Conservation (phyloP, 345 rosid species). For the Trapa bicornis region DNA sequence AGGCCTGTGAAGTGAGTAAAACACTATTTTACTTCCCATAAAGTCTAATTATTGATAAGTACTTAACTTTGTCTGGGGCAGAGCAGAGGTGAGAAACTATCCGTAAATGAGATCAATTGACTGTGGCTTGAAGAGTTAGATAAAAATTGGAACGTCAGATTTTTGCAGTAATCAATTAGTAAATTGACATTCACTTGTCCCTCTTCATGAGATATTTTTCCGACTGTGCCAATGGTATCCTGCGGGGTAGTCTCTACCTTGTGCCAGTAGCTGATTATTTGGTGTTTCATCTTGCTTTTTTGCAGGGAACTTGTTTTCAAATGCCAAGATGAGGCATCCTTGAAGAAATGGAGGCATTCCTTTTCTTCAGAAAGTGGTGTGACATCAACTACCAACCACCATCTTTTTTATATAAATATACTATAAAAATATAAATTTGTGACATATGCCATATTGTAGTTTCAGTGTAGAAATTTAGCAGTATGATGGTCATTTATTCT, state of each 20-base stretch:
- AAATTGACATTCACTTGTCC: background rate
- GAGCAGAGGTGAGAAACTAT: background rate
- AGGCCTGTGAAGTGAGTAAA: constrained; percentile 8
- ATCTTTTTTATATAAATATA: background rate
- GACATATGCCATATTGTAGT: background rate
- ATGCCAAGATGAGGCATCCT: constrained; percentile 6
- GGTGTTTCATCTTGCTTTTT: background rate
- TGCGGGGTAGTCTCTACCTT: background rate
- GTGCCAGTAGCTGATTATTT: constrained; percentile 1
- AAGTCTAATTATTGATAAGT: background rate
- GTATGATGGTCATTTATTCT: background rate
- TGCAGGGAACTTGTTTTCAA: constrained; percentile 14
- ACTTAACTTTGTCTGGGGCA: background rate
- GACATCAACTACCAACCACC: background rate
- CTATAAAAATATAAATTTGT: background rate
- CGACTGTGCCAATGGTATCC: too few species aligned
- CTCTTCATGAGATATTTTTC: background rate
- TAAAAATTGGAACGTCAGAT: background rate
- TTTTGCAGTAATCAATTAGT: background rate
- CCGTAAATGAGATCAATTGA: background rate
- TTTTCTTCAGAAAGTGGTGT: constrained; percentile 25
- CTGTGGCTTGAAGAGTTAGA: background rate
- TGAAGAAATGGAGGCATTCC: constrained; percentile 8
- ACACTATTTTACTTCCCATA: background rate
- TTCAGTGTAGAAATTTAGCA: too few species aligned